Evolutionary conservation across 2,329 filamentous ascomycete genomes (phyloP).

Genomic region (Calonectria pseudoturangicola): DNA sequence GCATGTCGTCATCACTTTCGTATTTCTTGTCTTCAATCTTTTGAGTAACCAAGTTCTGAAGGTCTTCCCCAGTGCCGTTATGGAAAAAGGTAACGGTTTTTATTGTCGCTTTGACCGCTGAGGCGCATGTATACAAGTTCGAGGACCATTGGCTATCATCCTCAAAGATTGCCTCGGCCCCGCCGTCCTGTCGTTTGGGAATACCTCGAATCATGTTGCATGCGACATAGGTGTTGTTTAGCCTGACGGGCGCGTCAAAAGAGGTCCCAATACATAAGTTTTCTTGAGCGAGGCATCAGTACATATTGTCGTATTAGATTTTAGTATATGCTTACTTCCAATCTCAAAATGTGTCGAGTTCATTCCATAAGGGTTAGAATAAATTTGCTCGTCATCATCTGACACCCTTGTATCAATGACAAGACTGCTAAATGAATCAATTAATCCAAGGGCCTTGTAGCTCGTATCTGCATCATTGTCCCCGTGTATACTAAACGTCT

Average conservation of each 20-base stretch:
- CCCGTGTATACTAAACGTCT: conserved; percentile 37
- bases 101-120: conserved; percentile 62
- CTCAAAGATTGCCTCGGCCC: conserved; percentile 59
- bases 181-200: conserved; percentile 59
- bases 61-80: conserved; percentile 60
- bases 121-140: conserved; percentile 65
- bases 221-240: neutral
- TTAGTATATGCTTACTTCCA: neutral
- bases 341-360: neutral
- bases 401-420: neutral
- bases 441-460: neutral
- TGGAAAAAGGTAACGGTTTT: conserved; percentile 65
- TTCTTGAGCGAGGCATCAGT: neutral
- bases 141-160: conserved; percentile 63
- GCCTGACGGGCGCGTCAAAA: neutral
- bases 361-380: neutral
- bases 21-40: conserved; percentile 62
- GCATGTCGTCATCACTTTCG: conserved; percentile 50
- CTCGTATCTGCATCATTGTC: neutral
- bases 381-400: neutral
- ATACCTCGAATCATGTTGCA: conserved; percentile 66
- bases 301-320: neutral
- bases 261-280: neutral
- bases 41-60: conserved; percentile 58
- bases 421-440: neutral